Evolutionary conservation across 1,284 basidiomycete species (phyloP).

Genomic region (Trichosporon sp.): DNA sequence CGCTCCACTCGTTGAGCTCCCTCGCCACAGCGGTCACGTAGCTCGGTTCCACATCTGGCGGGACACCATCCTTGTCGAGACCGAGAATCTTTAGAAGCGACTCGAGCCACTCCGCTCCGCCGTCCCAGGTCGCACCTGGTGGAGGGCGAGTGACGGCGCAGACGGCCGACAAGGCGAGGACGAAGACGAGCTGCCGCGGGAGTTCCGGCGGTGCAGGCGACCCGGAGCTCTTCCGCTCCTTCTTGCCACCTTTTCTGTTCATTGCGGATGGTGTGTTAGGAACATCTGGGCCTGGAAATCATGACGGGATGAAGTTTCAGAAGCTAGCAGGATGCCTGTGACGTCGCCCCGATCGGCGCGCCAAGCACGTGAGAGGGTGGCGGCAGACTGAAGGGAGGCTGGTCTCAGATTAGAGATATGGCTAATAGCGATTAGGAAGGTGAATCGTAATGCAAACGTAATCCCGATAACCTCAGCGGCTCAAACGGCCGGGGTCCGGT

Average conservation of each 20-base stretch:
- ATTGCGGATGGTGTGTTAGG: not conserved
- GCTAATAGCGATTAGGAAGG: not conserved
- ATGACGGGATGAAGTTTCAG: not conserved
- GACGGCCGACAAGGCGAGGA: constrained; percentile 35
- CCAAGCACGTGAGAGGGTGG: not conserved
- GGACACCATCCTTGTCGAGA: constrained; percentile 31
- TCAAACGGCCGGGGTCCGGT: not conserved
- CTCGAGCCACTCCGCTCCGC: constrained; percentile 29
- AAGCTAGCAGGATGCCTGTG: not conserved
- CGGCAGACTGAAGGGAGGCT: no score
- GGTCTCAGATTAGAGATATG: not conserved
- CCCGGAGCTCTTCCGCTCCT: not conserved
- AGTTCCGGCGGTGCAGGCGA: constrained; percentile 5
- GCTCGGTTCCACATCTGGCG: constrained; percentile 24
- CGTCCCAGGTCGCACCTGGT: constrained; percentile 10
- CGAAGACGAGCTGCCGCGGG: constrained; percentile 17
- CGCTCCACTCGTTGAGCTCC: constrained; percentile 28
- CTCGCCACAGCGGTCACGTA: constrained; percentile 28
- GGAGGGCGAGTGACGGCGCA: constrained; percentile 26
- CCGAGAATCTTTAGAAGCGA: constrained; percentile 36
- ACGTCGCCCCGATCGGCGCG: not conserved
- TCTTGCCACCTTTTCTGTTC: not conserved
- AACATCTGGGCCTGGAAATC: not conserved
- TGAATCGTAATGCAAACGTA: not conserved
- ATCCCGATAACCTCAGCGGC: not conserved